phyloP scores from a whole-genome alignment of 768 basidiomycete species.

The Leucosporidium yakuticum region DNA sequence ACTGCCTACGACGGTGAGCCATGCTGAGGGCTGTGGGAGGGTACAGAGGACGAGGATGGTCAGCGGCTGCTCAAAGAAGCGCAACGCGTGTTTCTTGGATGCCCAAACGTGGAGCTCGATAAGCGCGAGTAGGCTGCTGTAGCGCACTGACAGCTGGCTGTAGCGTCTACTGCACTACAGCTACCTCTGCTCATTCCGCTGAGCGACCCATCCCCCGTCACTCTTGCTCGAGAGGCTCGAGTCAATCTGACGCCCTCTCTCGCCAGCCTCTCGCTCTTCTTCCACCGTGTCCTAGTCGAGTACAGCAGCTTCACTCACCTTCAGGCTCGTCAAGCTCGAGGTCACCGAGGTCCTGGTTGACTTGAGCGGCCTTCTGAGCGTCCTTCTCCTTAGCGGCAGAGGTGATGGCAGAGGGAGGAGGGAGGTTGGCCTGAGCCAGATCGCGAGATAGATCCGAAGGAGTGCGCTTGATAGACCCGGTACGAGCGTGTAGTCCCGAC shows the following conservation, averaged over 20 bases:
- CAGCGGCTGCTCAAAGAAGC: neutral
- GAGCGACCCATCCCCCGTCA: too few relatives aligned
- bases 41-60: neutral
- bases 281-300: neutral
- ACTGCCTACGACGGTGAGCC: constrained; percentile 30
- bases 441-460: constrained; percentile 23
- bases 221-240: too few relatives aligned
- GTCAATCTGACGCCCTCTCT: too few relatives aligned
- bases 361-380: neutral
- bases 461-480: constrained; percentile 26
- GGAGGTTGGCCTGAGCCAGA: constrained; percentile 22
- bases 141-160: too few relatives aligned
- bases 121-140: too few relatives aligned
- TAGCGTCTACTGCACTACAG: too few relatives aligned
- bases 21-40: constrained; percentile 22
- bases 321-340: constrained; percentile 17
- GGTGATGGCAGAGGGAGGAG: constrained; percentile 24
- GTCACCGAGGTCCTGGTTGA: constrained; percentile 12
- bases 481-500: neutral
- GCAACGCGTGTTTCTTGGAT: too few relatives aligned
- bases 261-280: neutral
- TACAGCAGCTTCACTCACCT: constrained; percentile 4
- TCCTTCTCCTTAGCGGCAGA: constrained; percentile 5
- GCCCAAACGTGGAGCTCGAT: too few relatives aligned
- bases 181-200: too few relatives aligned